Evolutionary conservation across 768 basidiomycete genomes (phyloP).

Genomic region (Leccinellum luteum): DNA sequence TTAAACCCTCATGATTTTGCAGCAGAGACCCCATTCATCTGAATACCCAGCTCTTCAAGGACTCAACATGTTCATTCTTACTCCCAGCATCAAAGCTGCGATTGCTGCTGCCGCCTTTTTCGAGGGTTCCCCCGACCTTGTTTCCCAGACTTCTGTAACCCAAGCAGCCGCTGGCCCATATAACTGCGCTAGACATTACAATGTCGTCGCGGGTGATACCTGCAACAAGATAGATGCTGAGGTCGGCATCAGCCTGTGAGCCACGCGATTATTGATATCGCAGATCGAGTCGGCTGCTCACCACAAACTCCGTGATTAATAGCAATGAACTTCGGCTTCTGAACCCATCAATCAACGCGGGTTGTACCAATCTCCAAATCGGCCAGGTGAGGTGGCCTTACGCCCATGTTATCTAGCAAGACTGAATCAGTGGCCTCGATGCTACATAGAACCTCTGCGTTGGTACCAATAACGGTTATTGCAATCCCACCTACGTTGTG

Average conservation of each 20-base stretch:
- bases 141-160: not conserved
- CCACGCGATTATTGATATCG: not conserved
- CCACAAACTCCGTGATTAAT: not conserved
- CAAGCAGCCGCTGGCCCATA: not conserved
- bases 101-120: not conserved
- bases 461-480: no score
- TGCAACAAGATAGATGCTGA: no score
- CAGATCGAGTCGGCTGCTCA: not conserved
- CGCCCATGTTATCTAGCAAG: no score
- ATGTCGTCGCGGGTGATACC: not conserved
- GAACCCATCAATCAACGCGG: constrained; percentile 47
- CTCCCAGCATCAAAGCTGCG: not conserved
- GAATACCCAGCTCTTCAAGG: no score
- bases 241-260: constrained; percentile 60
- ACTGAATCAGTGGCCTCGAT: not conserved
- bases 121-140: not conserved
- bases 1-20: no score
- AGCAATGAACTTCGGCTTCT: no score
- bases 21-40: no score
- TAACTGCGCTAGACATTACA: not conserved
- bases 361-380: constrained; percentile 53
- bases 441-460: constrained; percentile 47
- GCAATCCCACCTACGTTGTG: constrained; percentile 27
- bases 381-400: constrained; percentile 39
- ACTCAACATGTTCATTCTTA: not conserved